phyloP scores from a whole-genome alignment of 331 rosid species.

The Malus hybrid region DNA sequence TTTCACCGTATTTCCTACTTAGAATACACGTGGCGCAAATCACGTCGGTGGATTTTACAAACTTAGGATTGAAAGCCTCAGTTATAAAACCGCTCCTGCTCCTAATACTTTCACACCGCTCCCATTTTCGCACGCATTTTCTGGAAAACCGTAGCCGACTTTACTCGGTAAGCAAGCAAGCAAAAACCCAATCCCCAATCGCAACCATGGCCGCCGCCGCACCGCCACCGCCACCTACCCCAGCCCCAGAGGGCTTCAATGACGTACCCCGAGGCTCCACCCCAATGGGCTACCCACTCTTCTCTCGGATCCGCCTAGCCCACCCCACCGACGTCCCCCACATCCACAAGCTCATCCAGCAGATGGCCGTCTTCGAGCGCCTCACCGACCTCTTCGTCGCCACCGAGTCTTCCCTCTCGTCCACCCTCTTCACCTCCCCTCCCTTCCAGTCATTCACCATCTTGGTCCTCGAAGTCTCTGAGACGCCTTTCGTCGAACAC shows the following conservation, averaged over 20 bases:
- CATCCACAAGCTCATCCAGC: conserved; percentile 73
- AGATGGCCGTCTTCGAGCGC: conserved; percentile 69
- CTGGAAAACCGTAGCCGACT: background rate
- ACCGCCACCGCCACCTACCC: conserved; percentile 61
- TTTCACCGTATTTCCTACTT: too few species aligned
- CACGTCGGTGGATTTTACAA: background rate
- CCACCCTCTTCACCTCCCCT: conserved; percentile 39
- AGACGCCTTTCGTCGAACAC: conserved; percentile 33
- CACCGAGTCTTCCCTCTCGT: conserved; percentile 58
- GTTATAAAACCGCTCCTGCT: background rate
- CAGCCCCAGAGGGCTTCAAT: conserved; percentile 18
- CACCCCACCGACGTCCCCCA: conserved; percentile 49
- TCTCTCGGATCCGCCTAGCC: conserved; percentile 69
- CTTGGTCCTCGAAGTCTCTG: conserved; percentile 64
- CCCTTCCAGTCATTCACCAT: conserved; percentile 76
- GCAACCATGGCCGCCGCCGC: conserved; percentile 66
- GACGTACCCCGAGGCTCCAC: conserved; percentile 25
- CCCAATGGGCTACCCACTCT: conserved; percentile 40
- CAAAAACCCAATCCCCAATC: background rate
- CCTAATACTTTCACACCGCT: background rate
- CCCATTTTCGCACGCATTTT: background rate
- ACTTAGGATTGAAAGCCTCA: background rate
- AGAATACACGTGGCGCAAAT: background rate
- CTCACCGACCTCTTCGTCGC: conserved; percentile 57
- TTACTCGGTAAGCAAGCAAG: background rate